Conservation (phyloP, 2,329 filamentous ascomycete species). For the Alternaria sp. region DNA sequence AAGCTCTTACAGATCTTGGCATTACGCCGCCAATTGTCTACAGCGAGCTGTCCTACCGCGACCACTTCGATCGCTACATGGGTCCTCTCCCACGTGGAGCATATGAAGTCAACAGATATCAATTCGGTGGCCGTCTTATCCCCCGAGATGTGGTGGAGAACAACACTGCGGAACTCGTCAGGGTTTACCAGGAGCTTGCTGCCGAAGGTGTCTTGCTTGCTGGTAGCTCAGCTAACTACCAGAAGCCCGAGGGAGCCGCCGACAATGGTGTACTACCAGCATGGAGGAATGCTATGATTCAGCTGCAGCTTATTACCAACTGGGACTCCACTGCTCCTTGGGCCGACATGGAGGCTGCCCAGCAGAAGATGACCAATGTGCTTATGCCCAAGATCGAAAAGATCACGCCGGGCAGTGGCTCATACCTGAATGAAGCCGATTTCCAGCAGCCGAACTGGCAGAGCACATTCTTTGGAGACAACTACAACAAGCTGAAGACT, state of each 20-base stretch:
- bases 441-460: constrained; percentile 36
- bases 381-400: constrained; percentile 36
- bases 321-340: constrained; percentile 27
- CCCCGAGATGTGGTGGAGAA: constrained; percentile 26
- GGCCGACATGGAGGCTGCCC: constrained; percentile 19
- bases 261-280: constrained; percentile 35
- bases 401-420: constrained; percentile 30
- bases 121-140: constrained; percentile 33
- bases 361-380: constrained; percentile 28
- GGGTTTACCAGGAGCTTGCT: constrained; percentile 21
- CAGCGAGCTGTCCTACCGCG: constrained; percentile 30
- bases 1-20: constrained; percentile 22
- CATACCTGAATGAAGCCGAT: constrained; percentile 44
- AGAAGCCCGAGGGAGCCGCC: constrained; percentile 18
- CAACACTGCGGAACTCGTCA: constrained; percentile 25
- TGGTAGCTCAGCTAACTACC: constrained; percentile 26
- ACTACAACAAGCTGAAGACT: constrained; percentile 25
- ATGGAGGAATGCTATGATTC: constrained; percentile 32
- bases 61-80: constrained; percentile 36
- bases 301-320: constrained; percentile 30
- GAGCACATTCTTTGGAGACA: constrained; percentile 32
- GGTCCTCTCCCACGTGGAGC: constrained; percentile 38
- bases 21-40: constrained; percentile 34
- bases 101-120: constrained; percentile 26
- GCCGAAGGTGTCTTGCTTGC: constrained; percentile 27